phyloP scores from a whole-genome alignment of 2,329 filamentous ascomycete species.

The Hymenoscyphus scutula region DNA sequence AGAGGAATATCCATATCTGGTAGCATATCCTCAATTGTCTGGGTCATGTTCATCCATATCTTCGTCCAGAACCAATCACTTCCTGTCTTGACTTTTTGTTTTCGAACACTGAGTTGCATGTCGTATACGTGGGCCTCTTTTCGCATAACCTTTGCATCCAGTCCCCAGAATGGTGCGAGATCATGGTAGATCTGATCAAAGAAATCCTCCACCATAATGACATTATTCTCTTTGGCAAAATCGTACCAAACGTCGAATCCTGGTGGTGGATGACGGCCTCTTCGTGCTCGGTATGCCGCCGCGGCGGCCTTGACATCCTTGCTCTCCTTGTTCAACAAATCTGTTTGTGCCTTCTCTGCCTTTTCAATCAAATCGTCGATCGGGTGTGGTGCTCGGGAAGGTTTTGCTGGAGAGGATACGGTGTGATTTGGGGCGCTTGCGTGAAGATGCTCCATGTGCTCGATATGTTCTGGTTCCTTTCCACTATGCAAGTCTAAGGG shows the following conservation, averaged over 20 bases:
- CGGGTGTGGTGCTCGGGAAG: constrained; percentile 36
- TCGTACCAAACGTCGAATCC: constrained; percentile 59
- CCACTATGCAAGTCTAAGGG: background rate
- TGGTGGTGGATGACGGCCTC: constrained; percentile 60
- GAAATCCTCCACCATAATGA: constrained; percentile 58
- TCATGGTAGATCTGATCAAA: constrained; percentile 55
- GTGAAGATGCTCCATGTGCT: background rate
- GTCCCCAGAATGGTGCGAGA: constrained; percentile 45
- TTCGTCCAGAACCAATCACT: constrained; percentile 41
- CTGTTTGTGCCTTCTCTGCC: constrained; percentile 40
- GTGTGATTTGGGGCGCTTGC: background rate
- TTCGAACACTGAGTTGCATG: constrained; percentile 57
- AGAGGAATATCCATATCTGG: constrained; percentile 65
- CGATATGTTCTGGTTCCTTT: background rate
- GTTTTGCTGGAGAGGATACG: background rate
- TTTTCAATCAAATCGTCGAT: constrained; percentile 44
- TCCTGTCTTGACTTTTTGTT: constrained; percentile 47
- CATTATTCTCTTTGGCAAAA: constrained; percentile 51
- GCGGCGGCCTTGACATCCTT: constrained; percentile 45
- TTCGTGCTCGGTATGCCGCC: constrained; percentile 50
- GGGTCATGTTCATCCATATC: constrained; percentile 38
- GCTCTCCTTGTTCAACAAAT: constrained; percentile 41
- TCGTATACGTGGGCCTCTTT: constrained; percentile 52
- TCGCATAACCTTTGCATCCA: constrained; percentile 46
- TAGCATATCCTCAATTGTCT: constrained; percentile 47